Evolutionary conservation across 495 filamentous ascomycete genomes (phyloP), one percentile per base, ranked within the genome.

Genomic region (Penicillium bovifimosum): DNA sequence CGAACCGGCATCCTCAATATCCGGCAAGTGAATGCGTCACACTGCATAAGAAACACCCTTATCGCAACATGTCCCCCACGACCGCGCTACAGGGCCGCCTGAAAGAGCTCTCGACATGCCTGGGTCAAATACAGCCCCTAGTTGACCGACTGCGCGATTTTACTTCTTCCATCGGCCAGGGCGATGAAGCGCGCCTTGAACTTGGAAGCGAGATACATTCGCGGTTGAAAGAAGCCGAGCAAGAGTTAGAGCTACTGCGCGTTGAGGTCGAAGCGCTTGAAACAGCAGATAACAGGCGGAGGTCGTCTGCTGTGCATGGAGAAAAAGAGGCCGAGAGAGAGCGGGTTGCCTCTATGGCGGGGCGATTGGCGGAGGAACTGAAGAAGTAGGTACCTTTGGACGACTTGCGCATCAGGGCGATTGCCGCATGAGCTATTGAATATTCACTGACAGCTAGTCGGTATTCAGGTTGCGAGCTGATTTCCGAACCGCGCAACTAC

Each of bases 401-500:
- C 20, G 9, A 28, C 46, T 39, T 28, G 46, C 34, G 33, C 46
- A 38, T 36, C 11, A 4, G 24, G 0, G 14, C 29, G 5, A 13
- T 14, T 9, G n/a, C 20, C 9, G n/a, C 11, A 3, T 14, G 4
- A 1, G 13, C 6, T 7, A 11, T 24, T 18, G 13, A 18, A 17
- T 45, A n/a, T 18, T 13, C 0, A 32, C 7, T 2, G 32, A 6
- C 27, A 43, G 26, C 54, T 70, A 39, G 68, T 29, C 20, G 18
- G 16, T 5, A 13, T 16, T 41, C 18, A 93, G 90, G 50, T 84
- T 82, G 35, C 82, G 88, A 47, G 73, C 71, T 20, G 80, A 86
- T 40, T 97, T 93, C 68, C 87, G 93, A 52, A 86, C 80, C 63
- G 91, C 92, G 24, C 90, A 95, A 60, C 75, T 96, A 49, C 73